These are phyloP conservation scores for Podaxis sp. DNA, from an alignment of 768 basidiomycete species.

Conservation along the genomic window DNA sequence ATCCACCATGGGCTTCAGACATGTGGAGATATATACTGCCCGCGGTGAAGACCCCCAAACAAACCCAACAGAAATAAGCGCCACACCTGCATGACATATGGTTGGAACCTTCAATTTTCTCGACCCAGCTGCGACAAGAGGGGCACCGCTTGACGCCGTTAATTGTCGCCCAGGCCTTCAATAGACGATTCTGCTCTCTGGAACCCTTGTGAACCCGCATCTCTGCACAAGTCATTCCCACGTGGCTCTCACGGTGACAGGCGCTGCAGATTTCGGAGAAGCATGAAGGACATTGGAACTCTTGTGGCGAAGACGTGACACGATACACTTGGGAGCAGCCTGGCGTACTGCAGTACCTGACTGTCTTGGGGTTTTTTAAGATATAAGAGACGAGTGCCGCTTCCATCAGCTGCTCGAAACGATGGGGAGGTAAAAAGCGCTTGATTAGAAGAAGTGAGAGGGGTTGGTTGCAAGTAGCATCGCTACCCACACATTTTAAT, in stretches of 20 bases:
- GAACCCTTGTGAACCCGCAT: conserved; percentile 29
- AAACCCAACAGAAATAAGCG: conserved; percentile 33
- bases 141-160: conserved; percentile 48
- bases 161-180: conserved; percentile 35
- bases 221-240: conserved; percentile 51
- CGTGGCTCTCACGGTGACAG: conserved; percentile 49
- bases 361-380: conserved; percentile 51
- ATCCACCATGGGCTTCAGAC: conserved; percentile 12
- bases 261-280: conserved; percentile 44
- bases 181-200: conserved; percentile 40
- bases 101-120: conserved; percentile 54
- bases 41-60: conserved; percentile 15
- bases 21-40: conserved; percentile 16
- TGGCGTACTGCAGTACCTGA: conserved; percentile 68
- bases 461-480: conserved; percentile 47
- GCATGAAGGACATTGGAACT: conserved; percentile 52
- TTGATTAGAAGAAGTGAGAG: conserved; percentile 54
- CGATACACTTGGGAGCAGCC: conserved; percentile 71
- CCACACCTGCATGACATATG: conserved; percentile 52
- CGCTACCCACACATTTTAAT: conserved; percentile 60
- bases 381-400: conserved; percentile 55
- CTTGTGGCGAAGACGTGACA: conserved; percentile 20
- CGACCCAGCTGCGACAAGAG: conserved; percentile 39
- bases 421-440: conserved; percentile 43
- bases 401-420: conserved; percentile 52